Evolutionary conservation across 805 yeast species (phyloP).

Genomic region (Candida chauliodis): DNA sequence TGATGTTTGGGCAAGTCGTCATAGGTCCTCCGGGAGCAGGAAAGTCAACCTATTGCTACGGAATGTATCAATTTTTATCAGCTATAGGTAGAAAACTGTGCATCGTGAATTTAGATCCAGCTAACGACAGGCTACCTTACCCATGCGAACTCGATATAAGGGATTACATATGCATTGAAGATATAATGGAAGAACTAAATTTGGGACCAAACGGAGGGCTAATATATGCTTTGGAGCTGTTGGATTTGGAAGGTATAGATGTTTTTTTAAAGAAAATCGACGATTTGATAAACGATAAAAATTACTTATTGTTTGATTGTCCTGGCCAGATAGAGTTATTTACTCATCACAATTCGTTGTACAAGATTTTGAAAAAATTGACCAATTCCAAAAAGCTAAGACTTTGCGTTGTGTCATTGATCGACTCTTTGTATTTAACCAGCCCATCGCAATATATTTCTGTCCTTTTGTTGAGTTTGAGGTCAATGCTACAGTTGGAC

Average conservation of each 20-base stretch:
- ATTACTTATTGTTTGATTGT: constrained; percentile 87
- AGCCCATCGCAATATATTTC: constrained; percentile 89
- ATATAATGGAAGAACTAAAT: constrained; percentile 66
- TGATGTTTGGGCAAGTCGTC: constrained; percentile 79
- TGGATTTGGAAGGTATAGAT: constrained; percentile 87
- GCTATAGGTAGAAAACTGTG: constrained; percentile 90
- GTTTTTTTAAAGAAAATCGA: constrained; percentile 82
- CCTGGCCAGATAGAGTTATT: constrained; percentile 97
- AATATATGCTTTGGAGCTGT: constrained; percentile 77
- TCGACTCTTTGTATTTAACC: constrained; percentile 79
- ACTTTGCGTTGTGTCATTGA: constrained; percentile 77
- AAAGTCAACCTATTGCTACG: constrained; percentile 90
- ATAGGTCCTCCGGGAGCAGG: constrained; percentile 99
- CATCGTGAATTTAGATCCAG: constrained; percentile 90
- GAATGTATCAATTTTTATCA: constrained; percentile 85
- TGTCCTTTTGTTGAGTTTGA: constrained; percentile 68
- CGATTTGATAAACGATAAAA: constrained; percentile 47
- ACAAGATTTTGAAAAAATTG: constrained; percentile 60
- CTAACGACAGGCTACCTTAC: constrained; percentile 69
- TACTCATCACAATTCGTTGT: constrained; percentile 80
- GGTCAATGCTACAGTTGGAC: constrained; percentile 91
- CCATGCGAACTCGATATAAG: constrained; percentile 76
- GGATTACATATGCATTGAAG: constrained; percentile 71
- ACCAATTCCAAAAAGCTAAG: constrained; percentile 59
- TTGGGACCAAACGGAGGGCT: constrained; percentile 92